Base-by-base conservation (phyloP, 2,329 filamentous ascomycete genomes). In the Xylariaceae sp. region DNA sequence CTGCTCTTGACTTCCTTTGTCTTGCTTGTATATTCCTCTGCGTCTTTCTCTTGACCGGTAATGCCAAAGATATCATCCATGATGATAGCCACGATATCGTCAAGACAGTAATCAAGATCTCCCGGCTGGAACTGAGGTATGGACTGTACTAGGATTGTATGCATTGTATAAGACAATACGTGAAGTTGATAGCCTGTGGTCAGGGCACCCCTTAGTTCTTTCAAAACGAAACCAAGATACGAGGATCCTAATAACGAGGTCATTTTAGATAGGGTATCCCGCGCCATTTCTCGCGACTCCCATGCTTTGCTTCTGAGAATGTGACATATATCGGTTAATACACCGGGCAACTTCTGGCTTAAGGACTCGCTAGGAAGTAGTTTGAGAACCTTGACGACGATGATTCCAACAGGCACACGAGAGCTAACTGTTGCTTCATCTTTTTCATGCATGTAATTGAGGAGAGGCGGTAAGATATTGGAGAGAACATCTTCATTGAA, bases 1-100 rank as follows among this genome's bases (percentile, higher is more conserved):
- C 90, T 97, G 72, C 90, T 94, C 77, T 96, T 97, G 51, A 99
- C 88, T 74, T 99, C 94, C 72, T 95, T 96, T 87, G 95, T 97
- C 72, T 93, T 89, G 69, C 86, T 96, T 50, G 88, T 87, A 70
- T 99, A 99, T 47, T 92, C 94, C 64, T 97, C 92, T 0, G 93
- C 93, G 65, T 99, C 94, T 73, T 99, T 99, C 68, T 99, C 93
- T 73, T 96, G 89, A 2, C 94, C 94, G 27, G 89, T 88, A 5
- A 86, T 84, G 24, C 95, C 95, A 67, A 99, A 99, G 10, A 95
- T 94, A 68, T 99, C 95, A 66, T 99, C 94, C 90, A 99, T 94
- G 59, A 97, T 87, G 36, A 99, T 84, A 1, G 84, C 81, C 39
- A 95, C 86, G 36, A 97, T 85, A 9, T 88, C 81, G 3, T 82